Evolutionary conservation across 495 filamentous ascomycete genomes (phyloP).

Genomic region (Peziza echinospora): DNA sequence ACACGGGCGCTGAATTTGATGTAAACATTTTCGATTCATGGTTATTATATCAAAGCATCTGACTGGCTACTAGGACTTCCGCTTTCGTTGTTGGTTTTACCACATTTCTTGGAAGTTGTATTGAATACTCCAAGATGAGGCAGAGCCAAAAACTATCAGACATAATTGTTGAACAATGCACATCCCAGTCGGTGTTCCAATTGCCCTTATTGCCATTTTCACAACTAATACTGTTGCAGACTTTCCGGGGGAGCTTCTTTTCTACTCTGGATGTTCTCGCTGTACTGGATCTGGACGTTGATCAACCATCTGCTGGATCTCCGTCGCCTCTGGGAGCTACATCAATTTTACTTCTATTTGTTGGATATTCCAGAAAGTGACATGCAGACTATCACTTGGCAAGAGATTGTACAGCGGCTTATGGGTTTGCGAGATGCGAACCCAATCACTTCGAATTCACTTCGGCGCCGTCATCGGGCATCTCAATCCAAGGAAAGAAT

Average conservation of each 20-base stretch:
- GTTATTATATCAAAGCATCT: not conserved
- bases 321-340: constrained; percentile 50
- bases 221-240: no score
- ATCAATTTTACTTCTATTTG: constrained; percentile 73
- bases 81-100: constrained; percentile 68
- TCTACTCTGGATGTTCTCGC: constrained; percentile 63
- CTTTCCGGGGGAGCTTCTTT: constrained; percentile 67
- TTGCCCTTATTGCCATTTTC: not conserved
- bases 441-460: constrained; percentile 49
- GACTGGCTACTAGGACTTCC: constrained; percentile 28
- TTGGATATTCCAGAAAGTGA: constrained; percentile 74
- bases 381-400: constrained; percentile 93
- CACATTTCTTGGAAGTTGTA: constrained; percentile 69
- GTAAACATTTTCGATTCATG: constrained; percentile 30
- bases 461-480: constrained; percentile 30
- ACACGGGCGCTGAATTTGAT: constrained; percentile 47
- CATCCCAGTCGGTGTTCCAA: constrained; percentile 20
- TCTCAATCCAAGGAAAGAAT: constrained; percentile 80
- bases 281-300: constrained; percentile 66
- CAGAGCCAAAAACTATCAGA: constrained; percentile 52
- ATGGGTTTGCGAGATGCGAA: constrained; percentile 79
- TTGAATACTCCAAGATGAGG: constrained; percentile 60
- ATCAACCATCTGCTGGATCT: constrained; percentile 57
- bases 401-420: constrained; percentile 71
- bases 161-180: constrained; percentile 64